Base-by-base conservation (phyloP, 345 rosid genomes). In the Eutrema yunnanense region DNA sequence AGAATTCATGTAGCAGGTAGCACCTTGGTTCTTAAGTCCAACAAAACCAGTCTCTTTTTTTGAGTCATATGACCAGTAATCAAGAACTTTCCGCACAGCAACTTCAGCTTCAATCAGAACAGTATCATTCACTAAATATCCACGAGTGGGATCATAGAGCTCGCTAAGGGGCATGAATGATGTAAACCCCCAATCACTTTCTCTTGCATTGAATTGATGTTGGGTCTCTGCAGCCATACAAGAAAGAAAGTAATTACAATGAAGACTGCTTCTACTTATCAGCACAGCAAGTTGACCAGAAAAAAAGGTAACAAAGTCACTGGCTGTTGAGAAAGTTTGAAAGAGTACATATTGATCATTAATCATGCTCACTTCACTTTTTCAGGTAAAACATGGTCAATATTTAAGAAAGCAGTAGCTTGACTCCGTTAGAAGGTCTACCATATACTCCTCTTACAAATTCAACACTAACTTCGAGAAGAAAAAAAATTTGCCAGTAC, bases 181-280 rank as follows among this genome's bases (percentile, higher is more conserved):
- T 69, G 98, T 94, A 81, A 94, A 94, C 36, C 98, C 98, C 98
- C 98, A 94, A 65, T 94, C 98, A 59, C 97, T 91, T 85, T 94
- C 98, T 75, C 98, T 84, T 75, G 89, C 88, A 80, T 85, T 91
- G 81, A 94, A 94, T 72, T 89, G 98, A 80, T 94, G 98, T 55
- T 91, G 97, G 8, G 97, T 94, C 62, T 91, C 98, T 94, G 84
- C 81, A 83, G 29, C 60, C 73, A 59, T 41, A 52, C 65, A 26
- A 57, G 26, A 60, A 43, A 71, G 54, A 58, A 11, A 64, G 46
- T 43, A 8, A 37, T 16, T 42, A 4, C 62, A 62, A 29, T 33
- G 53, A 54, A 43, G 42, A n/a, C n/a, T 72, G 33, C 26, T 58
- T 43, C 47, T 29, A 60, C 57, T 37, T 19, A 19, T 61, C 46